Percentiles rank a stretch among this genome's conserved stretches.
Conservation (phyloP, 163 green algal genomes). For the Chloroidium sp. region DNA sequence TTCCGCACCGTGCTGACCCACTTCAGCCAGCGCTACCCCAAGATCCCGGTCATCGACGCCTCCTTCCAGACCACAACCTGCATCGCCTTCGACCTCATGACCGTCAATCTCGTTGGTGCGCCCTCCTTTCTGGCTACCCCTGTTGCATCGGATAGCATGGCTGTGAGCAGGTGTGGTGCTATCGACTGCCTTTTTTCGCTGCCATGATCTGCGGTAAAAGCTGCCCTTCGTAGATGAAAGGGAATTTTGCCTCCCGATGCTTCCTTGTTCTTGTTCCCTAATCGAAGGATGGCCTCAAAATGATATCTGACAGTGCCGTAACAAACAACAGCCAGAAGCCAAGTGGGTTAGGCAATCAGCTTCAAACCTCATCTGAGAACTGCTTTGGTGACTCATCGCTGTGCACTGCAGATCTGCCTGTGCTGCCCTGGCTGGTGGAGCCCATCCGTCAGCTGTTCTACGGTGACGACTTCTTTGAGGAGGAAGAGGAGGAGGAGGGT, state of each 20-base stretch:
- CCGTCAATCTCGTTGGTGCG: constrained; percentile 48
- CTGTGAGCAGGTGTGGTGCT: background rate
- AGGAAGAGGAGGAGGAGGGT: constrained; percentile 23
- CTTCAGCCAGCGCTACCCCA: constrained; percentile 94
- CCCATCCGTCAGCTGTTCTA: constrained; percentile 56
- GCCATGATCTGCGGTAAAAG: background rate
- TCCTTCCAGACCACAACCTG: constrained; percentile 32
- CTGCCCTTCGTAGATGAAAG: too few species aligned
- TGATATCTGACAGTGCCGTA: background rate
- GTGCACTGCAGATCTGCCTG: constrained; percentile 41
- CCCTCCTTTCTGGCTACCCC: background rate
- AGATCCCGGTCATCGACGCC: constrained; percentile 58
- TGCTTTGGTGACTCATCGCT: background rate
- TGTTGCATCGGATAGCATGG: background rate
- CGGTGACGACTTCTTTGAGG: constrained; percentile 32
- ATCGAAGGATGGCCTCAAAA: background rate
- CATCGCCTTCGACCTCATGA: constrained; percentile 85
- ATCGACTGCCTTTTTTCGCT: background rate
- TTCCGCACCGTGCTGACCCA: constrained; percentile 92
- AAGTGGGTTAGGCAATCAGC: background rate
- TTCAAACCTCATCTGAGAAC: background rate
- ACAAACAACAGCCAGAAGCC: background rate
- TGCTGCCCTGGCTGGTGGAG: constrained; percentile 46
- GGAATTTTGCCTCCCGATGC: background rate
- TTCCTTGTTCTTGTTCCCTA: constrained; percentile 1